A percentile compares a stretch with the other conserved stretches of the same genome.
These are phyloP conservation scores for Lactifluus rugatus DNA, from an alignment of 768 basidiomycete genomes.

Conservation along the genomic window DNA sequence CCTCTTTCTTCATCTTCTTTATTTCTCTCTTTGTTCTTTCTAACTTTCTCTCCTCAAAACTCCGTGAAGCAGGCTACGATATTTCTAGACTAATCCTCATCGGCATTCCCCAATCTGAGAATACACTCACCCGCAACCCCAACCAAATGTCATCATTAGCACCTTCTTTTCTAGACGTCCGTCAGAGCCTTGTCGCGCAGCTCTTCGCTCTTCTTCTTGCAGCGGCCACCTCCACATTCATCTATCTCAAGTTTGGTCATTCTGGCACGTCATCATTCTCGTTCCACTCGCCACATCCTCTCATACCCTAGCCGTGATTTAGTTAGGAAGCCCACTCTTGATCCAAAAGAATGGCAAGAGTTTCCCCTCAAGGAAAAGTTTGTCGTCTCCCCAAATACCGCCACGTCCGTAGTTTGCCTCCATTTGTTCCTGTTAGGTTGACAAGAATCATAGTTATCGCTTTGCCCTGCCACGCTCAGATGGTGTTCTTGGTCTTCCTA, in stretches of 20 bases:
- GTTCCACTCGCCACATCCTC: not conserved
- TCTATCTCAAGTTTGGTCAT: slow-evolving; percentile 42
- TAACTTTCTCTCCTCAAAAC: slow-evolving; percentile 33
- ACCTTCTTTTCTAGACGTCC: slow-evolving; percentile 25
- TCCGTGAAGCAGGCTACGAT: slow-evolving; percentile 49
- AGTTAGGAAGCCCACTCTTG: slow-evolving; percentile 64
- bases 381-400: slow-evolving; percentile 88
- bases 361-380: slow-evolving; percentile 78
- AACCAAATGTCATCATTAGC: slow-evolving; percentile 12
- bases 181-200: slow-evolving; percentile 31
- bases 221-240: slow-evolving; percentile 37
- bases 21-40: slow-evolving; percentile 37
- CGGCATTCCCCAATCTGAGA: slow-evolving; percentile 41
- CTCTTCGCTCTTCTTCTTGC: slow-evolving; percentile 44
- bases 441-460: slow-evolving; percentile 58
- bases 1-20: slow-evolving; percentile 42
- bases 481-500: slow-evolving; percentile 84
- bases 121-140: not conserved
- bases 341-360: slow-evolving; percentile 68
- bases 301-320: slow-evolving; percentile 9
- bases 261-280: slow-evolving; percentile 28
- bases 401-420: slow-evolving; percentile 50
- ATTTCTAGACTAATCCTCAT: slow-evolving; percentile 51
- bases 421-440: not conserved
- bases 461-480: slow-evolving; percentile 69